Evolutionary conservation across 345 rosid species (phyloP), one percentile per base, ranked within the genome.

Genomic region (Geranium rotundifolium): DNA sequence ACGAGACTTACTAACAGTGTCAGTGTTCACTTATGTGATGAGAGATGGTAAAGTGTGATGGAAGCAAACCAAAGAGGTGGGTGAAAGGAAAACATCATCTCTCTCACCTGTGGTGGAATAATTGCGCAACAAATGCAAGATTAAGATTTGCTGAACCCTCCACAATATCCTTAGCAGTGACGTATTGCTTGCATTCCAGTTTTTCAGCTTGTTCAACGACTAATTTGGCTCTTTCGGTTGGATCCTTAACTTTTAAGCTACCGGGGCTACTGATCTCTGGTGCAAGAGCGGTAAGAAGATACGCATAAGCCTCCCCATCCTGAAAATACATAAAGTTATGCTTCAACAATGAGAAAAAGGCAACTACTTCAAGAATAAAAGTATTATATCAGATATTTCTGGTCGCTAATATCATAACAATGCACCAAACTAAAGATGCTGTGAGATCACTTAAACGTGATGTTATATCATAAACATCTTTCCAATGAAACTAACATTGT

Each of bases 261-360:
- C 74, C 12, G 18, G 71, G 77, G 69, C 76, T 72, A 71, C 92
- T 81, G 63, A 72, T 80, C 76, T 91, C 96, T 67, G 97, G 96
- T 58, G 97, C 97, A 68, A 91, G 95, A 66, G 97, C 83, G 80
- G 74, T 90, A 69, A 95, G 95, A 69, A 93, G 83, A 69, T 90
- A 82, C 56, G 95, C 86, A 82, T 93, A 93, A 52, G 99, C 97
- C 81, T 88, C 96, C 23, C 97, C 99, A 29, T 90, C 97, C 99
- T 93, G 78, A 69, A 75, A 75, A 65, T 63, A 39, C 63, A 72
- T 29, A 17, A 64, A 52, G 62, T 68, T 64, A 17, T 65, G 68
- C 50, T 71, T 66, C 41, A 61, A 58, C 62, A 46, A 73, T 0
- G 46, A 54, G 37, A 65, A 30, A 64, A 58, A 60, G 17, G 55